phyloP scores from a whole-genome alignment of 2,329 filamentous ascomycete species.

The Pseudocercospora fijiensis region DNA sequence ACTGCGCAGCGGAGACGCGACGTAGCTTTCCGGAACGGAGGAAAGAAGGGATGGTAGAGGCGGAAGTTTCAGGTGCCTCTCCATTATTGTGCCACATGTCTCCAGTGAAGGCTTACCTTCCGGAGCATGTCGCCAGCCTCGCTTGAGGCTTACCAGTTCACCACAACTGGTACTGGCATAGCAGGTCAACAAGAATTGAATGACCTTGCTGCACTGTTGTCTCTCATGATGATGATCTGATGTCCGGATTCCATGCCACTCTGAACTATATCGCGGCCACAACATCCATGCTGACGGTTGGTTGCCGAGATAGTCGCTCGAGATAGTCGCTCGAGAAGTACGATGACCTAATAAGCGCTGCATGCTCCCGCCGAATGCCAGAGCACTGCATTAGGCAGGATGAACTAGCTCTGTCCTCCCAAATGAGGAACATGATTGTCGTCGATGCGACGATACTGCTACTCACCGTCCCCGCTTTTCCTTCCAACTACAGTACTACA shows the following conservation, averaged over 20 bases:
- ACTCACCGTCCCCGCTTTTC: not conserved
- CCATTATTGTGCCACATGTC: constrained; percentile 17
- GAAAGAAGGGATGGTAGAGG: constrained; percentile 8
- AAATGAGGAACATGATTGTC: not conserved
- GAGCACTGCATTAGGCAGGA: not conserved
- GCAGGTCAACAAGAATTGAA: constrained; percentile 14
- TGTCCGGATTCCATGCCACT: not conserved
- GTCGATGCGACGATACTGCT: too few species aligned
- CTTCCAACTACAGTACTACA: not conserved
- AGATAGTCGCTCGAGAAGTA: not conserved
- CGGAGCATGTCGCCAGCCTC: constrained; percentile 13
- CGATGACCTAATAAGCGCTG: constrained; percentile 6
- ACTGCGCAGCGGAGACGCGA: not conserved
- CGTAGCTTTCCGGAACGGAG: not conserved
- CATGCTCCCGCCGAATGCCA: not conserved
- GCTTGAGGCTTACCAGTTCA: constrained; percentile 7
- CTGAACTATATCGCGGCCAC: not conserved
- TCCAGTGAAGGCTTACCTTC: constrained; percentile 9
- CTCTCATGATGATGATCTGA: not conserved
- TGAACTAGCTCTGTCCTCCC: not conserved
- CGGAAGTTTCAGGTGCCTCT: constrained; percentile 15
- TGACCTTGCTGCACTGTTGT: constrained; percentile 1
- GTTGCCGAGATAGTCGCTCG: not conserved
- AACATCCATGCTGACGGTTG: not conserved
- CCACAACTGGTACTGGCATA: constrained; percentile 10